These are phyloP conservation scores for Leccinum variicolor DNA, from an alignment of 768 basidiomycete species.

Conservation along the genomic window DNA sequence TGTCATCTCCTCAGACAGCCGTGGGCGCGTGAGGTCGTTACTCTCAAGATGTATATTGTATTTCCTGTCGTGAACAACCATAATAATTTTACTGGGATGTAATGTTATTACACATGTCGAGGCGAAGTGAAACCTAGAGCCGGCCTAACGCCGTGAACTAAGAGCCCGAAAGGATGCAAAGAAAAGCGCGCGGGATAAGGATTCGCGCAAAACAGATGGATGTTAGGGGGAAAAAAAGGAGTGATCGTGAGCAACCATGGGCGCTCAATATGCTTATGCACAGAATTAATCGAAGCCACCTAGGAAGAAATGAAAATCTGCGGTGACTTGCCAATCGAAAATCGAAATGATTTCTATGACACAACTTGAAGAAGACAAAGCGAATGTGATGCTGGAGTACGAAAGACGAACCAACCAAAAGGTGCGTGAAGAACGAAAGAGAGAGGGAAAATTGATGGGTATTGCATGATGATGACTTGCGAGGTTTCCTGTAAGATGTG, in stretches of 20 bases:
- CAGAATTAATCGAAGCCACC: neutral
- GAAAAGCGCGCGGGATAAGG: neutral
- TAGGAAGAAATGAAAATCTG: neutral
- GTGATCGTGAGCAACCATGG: neutral
- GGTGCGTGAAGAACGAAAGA: neutral
- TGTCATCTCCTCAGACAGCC: slow-evolving; percentile 21
- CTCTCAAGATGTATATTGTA: neutral
- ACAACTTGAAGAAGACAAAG: neutral
- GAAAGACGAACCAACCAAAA: neutral
- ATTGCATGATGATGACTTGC: neutral
- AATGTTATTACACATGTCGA: neutral
- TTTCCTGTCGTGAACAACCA: slow-evolving; percentile 4
- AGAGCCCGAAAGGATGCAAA: neutral
- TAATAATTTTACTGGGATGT: neutral
- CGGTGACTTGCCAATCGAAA: neutral
- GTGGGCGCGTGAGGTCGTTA: slow-evolving; percentile 33
- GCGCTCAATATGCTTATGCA: slow-evolving; percentile 1
- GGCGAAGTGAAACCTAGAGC: slow-evolving; percentile 8
- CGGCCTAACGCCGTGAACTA: slow-evolving; percentile 6
- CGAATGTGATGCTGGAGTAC: neutral
- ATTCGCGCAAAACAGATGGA: neutral
- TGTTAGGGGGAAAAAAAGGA: neutral
- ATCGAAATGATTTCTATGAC: neutral
- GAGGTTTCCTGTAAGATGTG: neutral
- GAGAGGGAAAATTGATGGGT: neutral